A percentile compares a stretch with the other conserved stretches of the same genome.
phyloP scores from a whole-genome alignment of 2,329 filamentous ascomycete genomes.

The Neocatenulostroma microsporum region DNA sequence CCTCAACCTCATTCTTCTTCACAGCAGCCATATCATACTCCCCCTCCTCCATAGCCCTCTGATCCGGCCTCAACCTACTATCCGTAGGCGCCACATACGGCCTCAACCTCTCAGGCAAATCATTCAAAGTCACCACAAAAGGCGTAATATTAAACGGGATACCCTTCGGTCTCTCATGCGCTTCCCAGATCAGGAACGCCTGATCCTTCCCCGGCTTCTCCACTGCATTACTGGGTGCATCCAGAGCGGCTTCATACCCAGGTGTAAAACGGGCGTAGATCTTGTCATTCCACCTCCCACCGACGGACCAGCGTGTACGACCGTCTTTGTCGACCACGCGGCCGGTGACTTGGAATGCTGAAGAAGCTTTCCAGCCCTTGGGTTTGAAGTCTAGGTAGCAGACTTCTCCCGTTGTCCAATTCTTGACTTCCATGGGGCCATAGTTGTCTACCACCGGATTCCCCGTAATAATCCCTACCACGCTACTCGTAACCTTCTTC shows the following conservation, averaged over 20 bases:
- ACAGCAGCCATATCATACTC: conserved; percentile 86
- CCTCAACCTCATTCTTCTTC: conserved; percentile 91
- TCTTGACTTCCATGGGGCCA: conserved; percentile 93
- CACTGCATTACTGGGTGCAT: conserved; percentile 31
- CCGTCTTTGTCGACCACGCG: conserved; percentile 74
- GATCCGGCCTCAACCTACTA: conserved; percentile 84
- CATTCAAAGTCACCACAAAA: conserved; percentile 91
- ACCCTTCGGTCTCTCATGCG: conserved; percentile 66
- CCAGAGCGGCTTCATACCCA: conserved; percentile 71
- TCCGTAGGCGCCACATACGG: conserved; percentile 83
- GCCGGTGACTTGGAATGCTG: conserved; percentile 79
- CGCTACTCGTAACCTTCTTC: conserved; percentile 97
- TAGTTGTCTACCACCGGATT: conserved; percentile 98
- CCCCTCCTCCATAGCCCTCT: conserved; percentile 98
- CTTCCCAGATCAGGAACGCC: conserved; percentile 90
- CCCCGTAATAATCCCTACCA: conserved; percentile 97
- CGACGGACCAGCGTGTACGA: conserved; percentile 79
- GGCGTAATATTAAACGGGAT: conserved; percentile 97
- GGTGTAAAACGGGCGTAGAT: conserved; percentile 90
- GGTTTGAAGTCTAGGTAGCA: conserved; percentile 87
- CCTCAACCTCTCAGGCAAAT: conserved; percentile 71
- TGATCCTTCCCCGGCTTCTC: conserved; percentile 48
- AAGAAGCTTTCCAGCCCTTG: conserved; percentile 90
- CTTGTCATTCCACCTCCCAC: conserved; percentile 94
- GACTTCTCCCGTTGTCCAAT: conserved; percentile 91